phyloP scores from a whole-genome alignment of 2,329 filamentous ascomycete genomes.

The Cercospora sesami region DNA sequence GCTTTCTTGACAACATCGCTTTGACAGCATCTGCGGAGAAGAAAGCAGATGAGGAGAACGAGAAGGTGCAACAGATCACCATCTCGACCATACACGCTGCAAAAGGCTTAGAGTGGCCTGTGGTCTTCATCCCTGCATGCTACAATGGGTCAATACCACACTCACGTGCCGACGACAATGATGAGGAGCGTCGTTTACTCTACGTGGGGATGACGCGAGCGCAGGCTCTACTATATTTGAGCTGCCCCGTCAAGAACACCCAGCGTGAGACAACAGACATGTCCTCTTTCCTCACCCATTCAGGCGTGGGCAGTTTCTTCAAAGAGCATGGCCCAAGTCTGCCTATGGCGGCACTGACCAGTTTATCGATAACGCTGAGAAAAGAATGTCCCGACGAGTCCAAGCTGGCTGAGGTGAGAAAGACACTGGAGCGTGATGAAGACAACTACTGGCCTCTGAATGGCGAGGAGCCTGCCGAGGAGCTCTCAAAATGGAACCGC shows the following conservation, averaged over 20 bases:
- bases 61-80: constrained; percentile 65
- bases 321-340: constrained; percentile 69
- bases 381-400: constrained; percentile 60
- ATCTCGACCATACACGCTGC: constrained; percentile 96
- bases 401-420: constrained; percentile 53
- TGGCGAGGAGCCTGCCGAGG: constrained; percentile 51
- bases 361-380: constrained; percentile 70
- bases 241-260: constrained; percentile 70
- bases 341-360: constrained; percentile 60
- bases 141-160: constrained; percentile 92
- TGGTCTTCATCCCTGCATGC: constrained; percentile 87
- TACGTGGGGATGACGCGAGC: constrained; percentile 98
- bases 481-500: constrained; percentile 42
- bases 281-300: constrained; percentile 68
- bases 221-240: constrained; percentile 81
- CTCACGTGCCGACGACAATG: constrained; percentile 75
- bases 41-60: constrained; percentile 60
- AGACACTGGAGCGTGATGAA: constrained; percentile 56
- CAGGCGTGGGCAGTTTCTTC: constrained; percentile 54
- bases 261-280: constrained; percentile 62
- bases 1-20: constrained; percentile 86
- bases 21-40: constrained; percentile 75
- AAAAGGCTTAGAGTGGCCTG: constrained; percentile 94
- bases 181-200: constrained; percentile 83
- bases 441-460: constrained; percentile 70